Conservation (phyloP, 1,139 yeast genomes). For the Sugiyamaella castrensis region DNA sequence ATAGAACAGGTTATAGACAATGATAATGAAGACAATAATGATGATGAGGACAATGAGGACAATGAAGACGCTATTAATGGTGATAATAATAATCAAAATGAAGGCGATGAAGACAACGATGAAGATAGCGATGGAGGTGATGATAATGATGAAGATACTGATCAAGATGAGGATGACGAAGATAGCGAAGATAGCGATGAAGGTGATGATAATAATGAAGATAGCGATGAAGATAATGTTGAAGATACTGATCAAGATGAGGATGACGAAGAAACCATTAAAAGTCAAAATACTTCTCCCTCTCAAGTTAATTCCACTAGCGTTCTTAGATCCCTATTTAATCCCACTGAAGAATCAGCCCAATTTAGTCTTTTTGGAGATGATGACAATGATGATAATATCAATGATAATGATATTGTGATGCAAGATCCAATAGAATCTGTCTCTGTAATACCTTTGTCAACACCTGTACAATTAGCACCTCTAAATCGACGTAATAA, state of each 20-base stretch:
- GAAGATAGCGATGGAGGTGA: too few relatives aligned
- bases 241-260: conserved; percentile 19
- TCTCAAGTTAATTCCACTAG: conserved; percentile 10
- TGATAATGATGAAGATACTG: too few relatives aligned
- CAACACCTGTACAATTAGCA: background rate
- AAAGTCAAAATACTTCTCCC: background rate
- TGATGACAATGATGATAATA: conserved; percentile 22
- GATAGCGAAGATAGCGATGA: conserved; percentile 34
- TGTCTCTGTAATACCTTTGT: background rate
- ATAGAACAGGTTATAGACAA: conserved; percentile 27
- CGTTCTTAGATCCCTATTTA: conserved; percentile 60
- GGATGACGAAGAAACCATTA: background rate
- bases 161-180: background rate
- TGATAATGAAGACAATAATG: conserved; percentile 10
- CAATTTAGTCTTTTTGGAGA: conserved; percentile 30
- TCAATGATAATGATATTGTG: conserved; percentile 10
- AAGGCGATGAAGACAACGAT: background rate
- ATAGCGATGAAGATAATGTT: conserved; percentile 16
- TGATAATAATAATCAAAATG: conserved; percentile 15
- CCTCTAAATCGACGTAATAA: conserved; percentile 26
- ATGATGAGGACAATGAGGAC: conserved; percentile 36
- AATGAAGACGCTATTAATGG: conserved; percentile 15
- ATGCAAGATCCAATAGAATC: conserved; percentile 12
- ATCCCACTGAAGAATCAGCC: conserved; percentile 41
- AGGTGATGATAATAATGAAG: conserved; percentile 24